Conservation (phyloP, 257 asterid species). For the Eustoma russellianum region DNA sequence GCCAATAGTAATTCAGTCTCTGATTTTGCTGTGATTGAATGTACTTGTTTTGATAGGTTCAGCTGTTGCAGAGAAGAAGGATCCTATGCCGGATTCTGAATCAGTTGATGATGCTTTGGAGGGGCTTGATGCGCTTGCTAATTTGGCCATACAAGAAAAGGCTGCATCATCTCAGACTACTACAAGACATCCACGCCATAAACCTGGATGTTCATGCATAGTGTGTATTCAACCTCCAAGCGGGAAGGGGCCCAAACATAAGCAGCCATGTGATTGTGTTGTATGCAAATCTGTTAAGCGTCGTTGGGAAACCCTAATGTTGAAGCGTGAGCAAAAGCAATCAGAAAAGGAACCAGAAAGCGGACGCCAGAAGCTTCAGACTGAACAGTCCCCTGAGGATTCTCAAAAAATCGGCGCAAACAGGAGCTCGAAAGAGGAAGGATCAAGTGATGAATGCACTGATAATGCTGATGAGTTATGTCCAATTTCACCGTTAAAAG, state of each 20-base stretch:
- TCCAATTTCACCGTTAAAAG: conserved; percentile 40
- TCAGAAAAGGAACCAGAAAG: conserved; percentile 42
- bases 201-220: conserved; percentile 63
- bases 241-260: conserved; percentile 59
- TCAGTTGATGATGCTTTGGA: conserved; percentile 36
- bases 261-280: conserved; percentile 52
- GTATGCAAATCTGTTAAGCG: conserved; percentile 57
- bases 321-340: conserved; percentile 49
- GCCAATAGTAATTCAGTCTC: not conserved
- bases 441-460: conserved; percentile 19
- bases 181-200: conserved; percentile 72
- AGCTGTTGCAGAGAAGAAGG: conserved; percentile 41
- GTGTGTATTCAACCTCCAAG: conserved; percentile 86
- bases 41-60: conserved; percentile 17
- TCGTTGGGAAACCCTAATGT: conserved; percentile 48
- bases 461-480: conserved; percentile 15
- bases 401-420: conserved; percentile 7
- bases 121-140: conserved; percentile 66
- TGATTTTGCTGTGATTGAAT: not conserved
- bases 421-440: conserved; percentile 13
- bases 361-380: conserved; percentile 17
- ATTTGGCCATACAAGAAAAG: conserved; percentile 51
- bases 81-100: conserved; percentile 28
- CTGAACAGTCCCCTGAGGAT: conserved; percentile 19
- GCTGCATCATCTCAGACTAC: conserved; percentile 40